phyloP scores from a whole-genome alignment of 371 early-diverging fungal species.

The Vittaforma corneae region DNA sequence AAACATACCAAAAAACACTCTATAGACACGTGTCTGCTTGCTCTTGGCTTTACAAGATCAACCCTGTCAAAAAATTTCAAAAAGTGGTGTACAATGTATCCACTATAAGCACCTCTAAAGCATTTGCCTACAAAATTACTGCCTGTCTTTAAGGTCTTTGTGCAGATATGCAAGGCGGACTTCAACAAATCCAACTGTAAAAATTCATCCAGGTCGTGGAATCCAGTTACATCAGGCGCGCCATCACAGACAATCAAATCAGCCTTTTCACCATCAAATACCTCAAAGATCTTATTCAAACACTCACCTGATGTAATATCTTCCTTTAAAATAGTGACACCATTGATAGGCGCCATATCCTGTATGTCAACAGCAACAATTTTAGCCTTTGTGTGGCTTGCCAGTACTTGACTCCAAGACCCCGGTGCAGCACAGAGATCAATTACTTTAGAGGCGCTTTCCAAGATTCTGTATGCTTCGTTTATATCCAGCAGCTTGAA shows the following conservation, averaged over 20 bases:
- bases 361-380: constrained; percentile 94
- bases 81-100: constrained; percentile 74
- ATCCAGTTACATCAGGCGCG: constrained; percentile 92
- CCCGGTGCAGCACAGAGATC: constrained; percentile 59
- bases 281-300: constrained; percentile 71
- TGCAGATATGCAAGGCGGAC: constrained; percentile 80
- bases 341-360: constrained; percentile 85
- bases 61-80: constrained; percentile 75
- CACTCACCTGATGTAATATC: constrained; percentile 91
- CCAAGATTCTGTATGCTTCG: constrained; percentile 39
- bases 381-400: not conserved
- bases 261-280: constrained; percentile 72
- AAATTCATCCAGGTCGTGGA: constrained; percentile 95
- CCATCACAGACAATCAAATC: constrained; percentile 92
- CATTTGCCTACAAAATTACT: constrained; percentile 89
- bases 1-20: constrained; percentile 60
- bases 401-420: constrained; percentile 52
- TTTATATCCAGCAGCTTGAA: constrained; percentile 55
- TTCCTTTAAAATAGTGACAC: constrained; percentile 81
- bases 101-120: constrained; percentile 79
- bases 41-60: constrained; percentile 77
- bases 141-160: constrained; percentile 71
- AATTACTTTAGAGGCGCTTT: constrained; percentile 28
- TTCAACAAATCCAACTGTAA: constrained; percentile 83
- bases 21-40: constrained; percentile 77